Base-by-base conservation (phyloP, 495 filamentous ascomycete genomes). In the Penicillium turbatum region DNA sequence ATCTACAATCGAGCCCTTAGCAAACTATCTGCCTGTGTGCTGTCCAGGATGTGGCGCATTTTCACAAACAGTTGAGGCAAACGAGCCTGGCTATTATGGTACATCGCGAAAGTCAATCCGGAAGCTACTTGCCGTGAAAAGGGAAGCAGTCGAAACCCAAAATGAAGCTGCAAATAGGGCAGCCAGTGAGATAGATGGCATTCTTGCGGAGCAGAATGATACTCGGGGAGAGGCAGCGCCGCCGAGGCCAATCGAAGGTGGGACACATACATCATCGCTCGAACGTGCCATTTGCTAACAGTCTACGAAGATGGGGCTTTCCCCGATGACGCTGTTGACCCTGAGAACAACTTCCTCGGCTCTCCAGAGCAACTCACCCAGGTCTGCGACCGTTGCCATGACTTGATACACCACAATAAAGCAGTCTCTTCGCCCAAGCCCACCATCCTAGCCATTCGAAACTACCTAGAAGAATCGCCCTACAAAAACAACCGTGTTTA, bases 1-100 rank as follows among this genome's bases (percentile, higher is more conserved):
- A 13, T 19, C 53, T 10, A 1, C 41, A 13, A 6, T 50, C 8
- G 53, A 63, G 3, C 29, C 50, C 1, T 5, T 61, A 1, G 49
- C 56, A 6, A 53, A 67, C 34, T 19, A 56, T 15, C 52, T 76
- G 6, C 73, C 75, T 2, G 10, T 71, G 5, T 76, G 65, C 59
- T 99, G 93, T 65, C 83, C 87, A 17, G 93, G 93, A 48, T 99
- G 93, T 66, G 93, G 93, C 41, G 95, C 92, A 29, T 80, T 86
- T 51, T 80, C 86, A 43, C 93, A 97, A 62, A 86, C 79, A 0
- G 57, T 82, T 2, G 77, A 84, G 19, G 77, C 85, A n/a, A 66
- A 81, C 31, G 78, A 86, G 59, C 80, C 92, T 1, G 93, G 93
- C 37, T 96, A 83, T 70, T 97, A 88, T 69, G 72, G 80, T 59